These are phyloP conservation scores for Mycena albidolilacea DNA, from an alignment of 768 basidiomycete genomes.

Conservation along the genomic window DNA sequence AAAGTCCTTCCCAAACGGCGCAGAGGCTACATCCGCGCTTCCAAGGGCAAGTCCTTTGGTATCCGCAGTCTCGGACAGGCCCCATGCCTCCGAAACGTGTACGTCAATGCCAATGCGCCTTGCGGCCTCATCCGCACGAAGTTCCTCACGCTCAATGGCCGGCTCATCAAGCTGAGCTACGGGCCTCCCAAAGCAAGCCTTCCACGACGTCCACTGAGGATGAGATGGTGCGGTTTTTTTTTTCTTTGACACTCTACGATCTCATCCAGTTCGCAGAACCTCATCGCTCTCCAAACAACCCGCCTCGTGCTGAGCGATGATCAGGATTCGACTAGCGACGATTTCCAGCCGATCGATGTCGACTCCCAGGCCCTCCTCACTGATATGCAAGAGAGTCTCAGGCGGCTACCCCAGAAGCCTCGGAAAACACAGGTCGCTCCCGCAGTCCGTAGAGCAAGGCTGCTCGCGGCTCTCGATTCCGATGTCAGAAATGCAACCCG, in stretches of 20 bases:
- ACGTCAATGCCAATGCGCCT: background rate
- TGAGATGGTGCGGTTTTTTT: background rate
- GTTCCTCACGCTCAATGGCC: too few species aligned
- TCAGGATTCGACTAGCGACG: background rate
- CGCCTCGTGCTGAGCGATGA: constrained; percentile 3
- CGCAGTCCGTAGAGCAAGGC: background rate
- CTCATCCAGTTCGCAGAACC: background rate
- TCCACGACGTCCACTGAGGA: background rate
- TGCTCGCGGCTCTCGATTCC: constrained; percentile 6
- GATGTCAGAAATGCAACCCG: constrained; percentile 8
- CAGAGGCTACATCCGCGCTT: too few species aligned
- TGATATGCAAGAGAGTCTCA: constrained; percentile 10
- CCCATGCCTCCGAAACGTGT: background rate
- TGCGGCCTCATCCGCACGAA: background rate
- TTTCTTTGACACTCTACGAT: background rate
- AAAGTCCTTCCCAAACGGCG: too few species aligned
- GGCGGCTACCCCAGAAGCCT: background rate
- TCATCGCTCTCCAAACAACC: background rate
- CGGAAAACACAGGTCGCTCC: constrained; percentile 12
- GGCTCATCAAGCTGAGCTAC: too few species aligned
- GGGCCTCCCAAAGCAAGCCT: background rate
- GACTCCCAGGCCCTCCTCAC: background rate
- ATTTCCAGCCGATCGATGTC: background rate
- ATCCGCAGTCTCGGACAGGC: too few species aligned
- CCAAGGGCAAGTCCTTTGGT: too few species aligned